Base-by-base conservation (phyloP, 2,329 filamentous ascomycete genomes). In the Nigrospora sphaerica region DNA sequence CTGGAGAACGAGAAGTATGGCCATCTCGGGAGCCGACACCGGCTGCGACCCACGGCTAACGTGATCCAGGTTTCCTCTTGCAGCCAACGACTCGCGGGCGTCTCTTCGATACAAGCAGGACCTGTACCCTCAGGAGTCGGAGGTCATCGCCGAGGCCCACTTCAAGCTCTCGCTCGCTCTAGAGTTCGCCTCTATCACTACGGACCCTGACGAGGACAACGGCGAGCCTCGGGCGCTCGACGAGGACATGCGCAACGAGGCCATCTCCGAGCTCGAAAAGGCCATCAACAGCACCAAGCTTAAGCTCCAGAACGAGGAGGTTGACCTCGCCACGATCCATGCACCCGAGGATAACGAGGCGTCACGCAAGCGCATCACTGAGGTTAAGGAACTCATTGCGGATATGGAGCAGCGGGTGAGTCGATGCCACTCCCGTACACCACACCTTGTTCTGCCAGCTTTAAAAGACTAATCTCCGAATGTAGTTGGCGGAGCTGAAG, bases 121-220 rank as follows among this genome's bases (percentile, higher is more conserved):
- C 43, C 76, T 97, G 3, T 90, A 88, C 61, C 78, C 88, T 0
- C 76, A 85, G 42, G 88, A 95, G 51, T 89, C 88, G 13, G 86
- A 90, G 56, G 78, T 95, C 44, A 78, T 97, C 47, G 92, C 93
- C 37, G 93, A 98, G 71, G 92, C 88, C 14, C 90, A 98, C 70
- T 98, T 87, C 73, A 97, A 96, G 69, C 83, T 98, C 23, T 95
- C 92, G 0, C 79, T 98, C 14, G 93, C 93, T 0, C 78, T 98
- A 28, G 93, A 98, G 62, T 97, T 97, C 57, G 88, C 88, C 4
- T 93, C 89, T 0, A 81, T 93, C 39, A 87, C 83, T 6, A 75
- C 73, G 16, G 74, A 78, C 1, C 67, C 73, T 12, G 77, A 77
- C 14, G 74, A 78, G 39, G 68, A 73, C 45, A 65, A 60, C 18